Evolutionary conservation across 2,329 filamentous ascomycete species (phyloP).

Genomic region (Arachnomyces sp.): DNA sequence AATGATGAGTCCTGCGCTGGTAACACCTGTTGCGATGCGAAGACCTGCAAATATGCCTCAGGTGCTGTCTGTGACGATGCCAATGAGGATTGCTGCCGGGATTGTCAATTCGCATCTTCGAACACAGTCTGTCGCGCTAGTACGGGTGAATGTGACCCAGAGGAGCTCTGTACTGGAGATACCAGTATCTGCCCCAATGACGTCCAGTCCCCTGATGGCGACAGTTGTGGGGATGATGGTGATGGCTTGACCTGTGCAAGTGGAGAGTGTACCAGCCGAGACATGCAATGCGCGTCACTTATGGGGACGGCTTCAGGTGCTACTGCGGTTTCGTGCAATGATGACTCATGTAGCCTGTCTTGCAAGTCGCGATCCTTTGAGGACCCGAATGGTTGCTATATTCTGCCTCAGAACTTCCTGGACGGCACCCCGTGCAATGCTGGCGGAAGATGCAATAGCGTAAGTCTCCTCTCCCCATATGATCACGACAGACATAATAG

Average conservation of each 20-base stretch:
- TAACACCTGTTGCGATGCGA: conserved; percentile 76
- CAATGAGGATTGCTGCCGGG: conserved; percentile 39
- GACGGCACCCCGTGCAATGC: conserved; percentile 81
- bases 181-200: conserved; percentile 68
- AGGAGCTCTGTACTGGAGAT: conserved; percentile 71
- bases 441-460: conserved; percentile 67
- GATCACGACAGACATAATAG: too few relatives aligned
- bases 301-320: conserved; percentile 65
- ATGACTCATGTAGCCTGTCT: conserved; percentile 62
- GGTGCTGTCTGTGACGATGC: conserved; percentile 63
- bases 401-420: conserved; percentile 77
- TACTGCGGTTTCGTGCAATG: conserved; percentile 73
- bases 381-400: conserved; percentile 55
- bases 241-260: conserved; percentile 67
- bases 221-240: conserved; percentile 54
- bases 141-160: conserved; percentile 73
- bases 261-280: conserved; percentile 87
- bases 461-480: conserved; percentile 26
- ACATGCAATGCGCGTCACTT: conserved; percentile 78
- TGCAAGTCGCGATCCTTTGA: conserved; percentile 64
- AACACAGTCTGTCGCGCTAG: conserved; percentile 70
- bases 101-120: conserved; percentile 40
- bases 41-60: conserved; percentile 73
- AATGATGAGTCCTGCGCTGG: conserved; percentile 60
- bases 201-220: conserved; percentile 58